These are phyloP conservation scores for Pythium brassicae DNA, from an alignment of 352 stramenopile species.

Conservation along the genomic window DNA sequence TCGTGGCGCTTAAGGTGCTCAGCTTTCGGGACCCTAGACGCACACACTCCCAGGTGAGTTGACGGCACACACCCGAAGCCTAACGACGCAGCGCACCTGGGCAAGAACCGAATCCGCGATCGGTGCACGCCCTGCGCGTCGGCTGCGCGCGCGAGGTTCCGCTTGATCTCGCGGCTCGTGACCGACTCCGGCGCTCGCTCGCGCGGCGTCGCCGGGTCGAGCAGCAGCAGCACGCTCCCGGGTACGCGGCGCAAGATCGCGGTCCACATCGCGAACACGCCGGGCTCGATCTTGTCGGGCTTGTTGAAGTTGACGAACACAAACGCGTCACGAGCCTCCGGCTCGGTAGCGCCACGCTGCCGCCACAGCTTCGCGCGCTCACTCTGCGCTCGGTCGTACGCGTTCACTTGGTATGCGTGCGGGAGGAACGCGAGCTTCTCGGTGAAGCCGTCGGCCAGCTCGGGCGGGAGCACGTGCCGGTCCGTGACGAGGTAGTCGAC, in stretches of 20 bases:
- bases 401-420: slow-evolving; percentile 81
- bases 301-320: slow-evolving; percentile 88
- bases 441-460: slow-evolving; percentile 37
- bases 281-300: slow-evolving; percentile 78
- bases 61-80: no score
- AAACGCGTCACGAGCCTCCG: no score
- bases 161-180: slow-evolving; percentile 32
- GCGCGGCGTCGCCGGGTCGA: slow-evolving; percentile 33
- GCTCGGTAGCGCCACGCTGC: slow-evolving; percentile 7
- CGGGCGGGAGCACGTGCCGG: slow-evolving; percentile 38
- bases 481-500: slow-evolving; percentile 79
- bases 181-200: not conserved
- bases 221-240: slow-evolving; percentile 44
- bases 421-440: slow-evolving; percentile 75
- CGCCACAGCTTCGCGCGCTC: slow-evolving; percentile 22
- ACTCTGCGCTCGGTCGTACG: slow-evolving; percentile 30
- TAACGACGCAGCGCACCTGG: slow-evolving; percentile 31
- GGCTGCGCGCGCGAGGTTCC: slow-evolving; percentile 48
- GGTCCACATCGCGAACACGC: slow-evolving; percentile 73
- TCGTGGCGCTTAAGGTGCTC: slow-evolving; percentile 76
- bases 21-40: slow-evolving; percentile 46
- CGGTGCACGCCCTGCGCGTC: slow-evolving; percentile 41
- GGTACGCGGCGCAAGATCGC: slow-evolving; percentile 53
- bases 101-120: slow-evolving; percentile 49
- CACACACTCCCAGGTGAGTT: no score